Percentiles rank a stretch among this genome's conserved stretches.
Conservation (phyloP, 2,329 filamentous ascomycete species). For the Penicillium glabrum region DNA sequence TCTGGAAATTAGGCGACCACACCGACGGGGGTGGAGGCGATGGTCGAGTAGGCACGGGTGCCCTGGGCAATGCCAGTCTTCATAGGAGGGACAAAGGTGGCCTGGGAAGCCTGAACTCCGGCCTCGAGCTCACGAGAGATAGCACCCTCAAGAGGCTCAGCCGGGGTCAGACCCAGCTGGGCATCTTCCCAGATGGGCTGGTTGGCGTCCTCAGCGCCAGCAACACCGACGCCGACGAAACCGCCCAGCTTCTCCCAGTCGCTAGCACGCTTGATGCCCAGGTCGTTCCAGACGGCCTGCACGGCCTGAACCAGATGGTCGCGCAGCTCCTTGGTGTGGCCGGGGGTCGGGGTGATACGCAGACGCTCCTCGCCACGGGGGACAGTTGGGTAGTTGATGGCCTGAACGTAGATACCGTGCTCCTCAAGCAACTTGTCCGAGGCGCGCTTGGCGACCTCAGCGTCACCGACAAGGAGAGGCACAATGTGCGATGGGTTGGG, state of each 20-base stretch:
- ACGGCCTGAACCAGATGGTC: slow-evolving; percentile 82
- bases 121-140: slow-evolving; percentile 45
- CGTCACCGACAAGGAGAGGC: slow-evolving; percentile 89
- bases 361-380: slow-evolving; percentile 97
- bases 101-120: slow-evolving; percentile 5
- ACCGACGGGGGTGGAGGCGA: slow-evolving; percentile 26
- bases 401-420: slow-evolving; percentile 94
- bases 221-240: slow-evolving; percentile 88
- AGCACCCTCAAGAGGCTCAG: slow-evolving; percentile 61
- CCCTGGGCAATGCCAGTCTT: slow-evolving; percentile 24
- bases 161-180: slow-evolving; percentile 70
- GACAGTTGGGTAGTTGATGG: slow-evolving; percentile 98
- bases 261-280: slow-evolving; percentile 87
- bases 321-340: slow-evolving; percentile 80
- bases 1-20: slow-evolving; percentile 27
- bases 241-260: slow-evolving; percentile 90
- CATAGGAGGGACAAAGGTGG: slow-evolving; percentile 15
- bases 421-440: slow-evolving; percentile 89
- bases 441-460: slow-evolving; percentile 85
- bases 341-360: slow-evolving; percentile 92
- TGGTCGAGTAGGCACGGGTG: slow-evolving; percentile 20
- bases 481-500: slow-evolving; percentile 97
- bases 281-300: slow-evolving; percentile 82
- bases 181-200: slow-evolving; percentile 87
- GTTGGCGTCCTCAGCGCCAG: slow-evolving; percentile 57